Conservation (phyloP, 2,329 filamentous ascomycete species). For the Chrysoporthe cubensis region DNA sequence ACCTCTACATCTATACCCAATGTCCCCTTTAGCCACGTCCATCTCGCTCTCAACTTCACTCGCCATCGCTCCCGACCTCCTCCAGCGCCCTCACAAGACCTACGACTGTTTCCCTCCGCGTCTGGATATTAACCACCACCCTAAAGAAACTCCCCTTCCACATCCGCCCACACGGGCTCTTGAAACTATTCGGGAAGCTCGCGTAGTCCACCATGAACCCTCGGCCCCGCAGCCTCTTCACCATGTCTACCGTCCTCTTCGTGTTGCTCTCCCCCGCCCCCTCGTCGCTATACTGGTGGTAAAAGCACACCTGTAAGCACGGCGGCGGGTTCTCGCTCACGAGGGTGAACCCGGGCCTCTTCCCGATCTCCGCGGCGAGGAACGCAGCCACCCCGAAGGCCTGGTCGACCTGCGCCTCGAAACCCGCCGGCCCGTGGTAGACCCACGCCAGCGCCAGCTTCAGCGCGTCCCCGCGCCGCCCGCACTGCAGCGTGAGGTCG, state of each 20-base stretch:
- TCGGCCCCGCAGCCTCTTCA: slow-evolving; percentile 49
- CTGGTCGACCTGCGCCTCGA: slow-evolving; percentile 68
- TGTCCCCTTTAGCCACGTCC: neutral
- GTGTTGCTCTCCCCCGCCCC: slow-evolving; percentile 51
- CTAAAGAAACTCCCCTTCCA: slow-evolving; percentile 58
- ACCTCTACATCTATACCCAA: neutral
- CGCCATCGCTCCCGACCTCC: slow-evolving; percentile 44
- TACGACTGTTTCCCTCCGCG: slow-evolving; percentile 53
- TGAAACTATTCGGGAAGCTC: slow-evolving; percentile 47
- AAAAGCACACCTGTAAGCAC: slow-evolving; percentile 95
- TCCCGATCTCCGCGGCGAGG: slow-evolving; percentile 63
- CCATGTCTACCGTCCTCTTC: slow-evolving; percentile 52
- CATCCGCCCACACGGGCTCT: neutral
- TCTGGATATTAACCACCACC: slow-evolving; percentile 64
- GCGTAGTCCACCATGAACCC: slow-evolving; percentile 67
- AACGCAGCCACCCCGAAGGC: slow-evolving; percentile 74
- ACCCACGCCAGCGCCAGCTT: slow-evolving; percentile 90
- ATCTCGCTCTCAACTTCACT: neutral
- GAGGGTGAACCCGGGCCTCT: slow-evolving; percentile 66
- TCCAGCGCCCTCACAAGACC: slow-evolving; percentile 59
- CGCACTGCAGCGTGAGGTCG: slow-evolving; percentile 92
- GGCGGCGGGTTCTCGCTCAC: slow-evolving; percentile 78
- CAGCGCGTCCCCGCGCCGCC: slow-evolving; percentile 79
- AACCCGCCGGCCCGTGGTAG: slow-evolving; percentile 81
- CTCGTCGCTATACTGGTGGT: slow-evolving; percentile 64